These are phyloP conservation scores for Globisporangium cederbergense DNA, from an alignment of 352 stramenopile genomes.

Conservation along the genomic window DNA sequence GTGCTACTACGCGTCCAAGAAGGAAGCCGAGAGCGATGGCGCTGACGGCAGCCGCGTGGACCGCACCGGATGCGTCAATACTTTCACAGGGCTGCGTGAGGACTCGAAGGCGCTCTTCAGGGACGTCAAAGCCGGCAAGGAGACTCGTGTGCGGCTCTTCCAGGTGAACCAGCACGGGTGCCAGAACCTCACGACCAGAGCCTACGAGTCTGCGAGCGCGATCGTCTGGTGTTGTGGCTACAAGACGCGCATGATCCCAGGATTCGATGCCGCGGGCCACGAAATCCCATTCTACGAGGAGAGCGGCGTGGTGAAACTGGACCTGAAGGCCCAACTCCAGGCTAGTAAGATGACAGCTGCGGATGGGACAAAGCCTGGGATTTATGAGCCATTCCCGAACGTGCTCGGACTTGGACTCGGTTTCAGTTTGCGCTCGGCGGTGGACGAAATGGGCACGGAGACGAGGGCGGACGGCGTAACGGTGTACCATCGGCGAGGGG, in stretches of 20 bases:
- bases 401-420: constrained; percentile 74
- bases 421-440: constrained; percentile 67
- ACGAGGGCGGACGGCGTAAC: constrained; percentile 81
- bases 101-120: constrained; percentile 81
- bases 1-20: constrained; percentile 75
- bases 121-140: constrained; percentile 50
- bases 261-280: constrained; percentile 44
- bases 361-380: background rate
- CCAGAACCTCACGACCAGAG: constrained; percentile 51
- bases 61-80: constrained; percentile 73
- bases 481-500: constrained; percentile 82
- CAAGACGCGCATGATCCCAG: constrained; percentile 53
- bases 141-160: constrained; percentile 66
- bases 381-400: constrained; percentile 12
- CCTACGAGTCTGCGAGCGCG: constrained; percentile 59
- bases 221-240: constrained; percentile 87
- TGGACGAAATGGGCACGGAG: constrained; percentile 78
- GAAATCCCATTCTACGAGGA: constrained; percentile 41
- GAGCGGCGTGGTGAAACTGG: constrained; percentile 66
- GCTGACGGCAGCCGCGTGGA: constrained; percentile 53
- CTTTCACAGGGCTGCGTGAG: constrained; percentile 80
- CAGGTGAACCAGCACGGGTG: constrained; percentile 62
- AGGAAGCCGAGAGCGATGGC: constrained; percentile 73
- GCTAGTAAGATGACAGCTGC: no score
- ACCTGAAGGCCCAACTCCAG: constrained; percentile 44